These are phyloP conservation scores for Cutaneotrichosporon sp. DNA, from an alignment of 1,284 basidiomycete species.

Conservation along the genomic window DNA sequence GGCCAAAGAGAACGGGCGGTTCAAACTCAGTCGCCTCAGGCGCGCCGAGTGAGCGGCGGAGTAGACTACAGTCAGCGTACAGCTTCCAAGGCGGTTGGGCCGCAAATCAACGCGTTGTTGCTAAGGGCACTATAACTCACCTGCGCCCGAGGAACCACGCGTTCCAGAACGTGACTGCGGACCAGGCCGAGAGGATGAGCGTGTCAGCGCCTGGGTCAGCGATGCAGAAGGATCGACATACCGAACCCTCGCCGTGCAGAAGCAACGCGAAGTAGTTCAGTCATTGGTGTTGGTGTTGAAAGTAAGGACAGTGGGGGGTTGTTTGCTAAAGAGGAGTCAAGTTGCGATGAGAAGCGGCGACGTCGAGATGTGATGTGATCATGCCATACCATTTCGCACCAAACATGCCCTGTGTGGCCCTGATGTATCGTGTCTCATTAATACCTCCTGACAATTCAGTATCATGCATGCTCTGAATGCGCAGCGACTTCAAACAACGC, in stretches of 20 bases:
- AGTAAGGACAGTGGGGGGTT: background rate
- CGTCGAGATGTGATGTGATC: too few relatives aligned
- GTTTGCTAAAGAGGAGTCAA: background rate
- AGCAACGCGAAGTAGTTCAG: background rate
- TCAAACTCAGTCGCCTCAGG: background rate
- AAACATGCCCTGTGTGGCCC: background rate
- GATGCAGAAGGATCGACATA: background rate
- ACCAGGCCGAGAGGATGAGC: background rate
- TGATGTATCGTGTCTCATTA: background rate
- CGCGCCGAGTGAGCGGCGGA: background rate
- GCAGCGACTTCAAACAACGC: background rate
- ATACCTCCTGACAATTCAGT: background rate
- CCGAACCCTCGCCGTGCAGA: background rate
- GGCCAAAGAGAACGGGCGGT: background rate
- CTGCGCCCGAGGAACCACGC: background rate
- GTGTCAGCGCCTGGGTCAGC: conserved; percentile 2
- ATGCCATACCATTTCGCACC: too few relatives aligned
- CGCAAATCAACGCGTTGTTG: too few relatives aligned
- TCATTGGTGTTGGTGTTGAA: background rate
- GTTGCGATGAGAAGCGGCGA: background rate
- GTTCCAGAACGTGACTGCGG: background rate
- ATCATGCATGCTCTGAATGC: conserved; percentile 1
- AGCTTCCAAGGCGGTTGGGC: background rate
- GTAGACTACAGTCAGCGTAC: conserved; percentile 1
- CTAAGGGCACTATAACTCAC: background rate